phyloP scores from a whole-genome alignment of 2,329 filamentous ascomycete genomes.

The Fusarium sp. region DNA sequence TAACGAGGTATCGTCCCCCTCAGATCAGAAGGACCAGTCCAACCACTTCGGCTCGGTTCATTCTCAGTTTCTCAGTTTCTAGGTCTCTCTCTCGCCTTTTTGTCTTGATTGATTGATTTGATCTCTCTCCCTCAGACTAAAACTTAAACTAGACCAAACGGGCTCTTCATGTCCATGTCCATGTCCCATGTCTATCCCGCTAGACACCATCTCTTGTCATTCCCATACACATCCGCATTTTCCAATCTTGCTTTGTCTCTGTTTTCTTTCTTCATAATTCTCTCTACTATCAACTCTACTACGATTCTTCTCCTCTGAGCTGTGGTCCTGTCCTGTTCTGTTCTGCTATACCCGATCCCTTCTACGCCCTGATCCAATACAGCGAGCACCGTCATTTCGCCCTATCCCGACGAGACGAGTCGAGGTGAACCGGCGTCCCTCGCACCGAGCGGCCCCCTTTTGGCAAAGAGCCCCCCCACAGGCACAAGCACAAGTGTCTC shows the following conservation, averaged over 20 bases:
- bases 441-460: conserved; percentile 49
- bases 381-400: conserved; percentile 20
- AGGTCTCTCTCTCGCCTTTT: conserved; percentile 9
- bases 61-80: not conserved
- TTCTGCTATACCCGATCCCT: not conserved
- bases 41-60: not conserved
- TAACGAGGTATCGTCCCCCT: conserved; percentile 31
- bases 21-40: conserved; percentile 34
- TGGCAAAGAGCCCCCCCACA: conserved; percentile 43
- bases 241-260: conserved; percentile 32
- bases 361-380: not conserved
- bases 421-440: conserved; percentile 46
- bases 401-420: conserved; percentile 34
- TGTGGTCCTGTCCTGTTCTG: not conserved
- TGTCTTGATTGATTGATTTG: conserved; percentile 20
- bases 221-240: conserved; percentile 41
- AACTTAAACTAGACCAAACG: conserved; percentile 26
- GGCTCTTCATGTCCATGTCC: conserved; percentile 22
- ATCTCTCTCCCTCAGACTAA: conserved; percentile 40
- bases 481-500: conserved; percentile 43
- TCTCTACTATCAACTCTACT: conserved; percentile 33
- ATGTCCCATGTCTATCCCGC: conserved; percentile 23
- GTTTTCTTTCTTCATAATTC: conserved; percentile 39
- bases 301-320: conserved; percentile 3
- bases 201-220: conserved; percentile 30